These are phyloP conservation scores for Boletellus sp. DNA, from an alignment of 768 basidiomycete species.

Conservation along the genomic window DNA sequence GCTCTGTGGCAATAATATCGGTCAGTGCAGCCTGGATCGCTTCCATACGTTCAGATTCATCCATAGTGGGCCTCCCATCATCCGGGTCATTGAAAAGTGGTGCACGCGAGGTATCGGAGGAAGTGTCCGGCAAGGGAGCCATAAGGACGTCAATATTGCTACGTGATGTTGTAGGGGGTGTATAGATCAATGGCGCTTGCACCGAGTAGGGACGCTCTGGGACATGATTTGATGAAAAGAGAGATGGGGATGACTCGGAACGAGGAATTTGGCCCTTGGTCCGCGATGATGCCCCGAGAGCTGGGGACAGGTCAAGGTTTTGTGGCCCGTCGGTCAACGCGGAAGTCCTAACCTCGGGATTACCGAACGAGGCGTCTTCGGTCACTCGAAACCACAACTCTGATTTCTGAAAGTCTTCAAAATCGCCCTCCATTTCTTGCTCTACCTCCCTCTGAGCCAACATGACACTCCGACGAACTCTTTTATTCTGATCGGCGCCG, in stretches of 20 bases:
- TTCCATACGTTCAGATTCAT: conserved; percentile 84
- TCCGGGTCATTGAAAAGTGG: conserved; percentile 82
- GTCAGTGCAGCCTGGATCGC: conserved; percentile 95
- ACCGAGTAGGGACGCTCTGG: conserved; percentile 12
- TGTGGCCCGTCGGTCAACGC: conserved; percentile 1
- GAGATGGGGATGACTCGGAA: conserved; percentile 37
- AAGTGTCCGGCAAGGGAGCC: conserved; percentile 57
- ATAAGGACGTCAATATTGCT: conserved; percentile 78
- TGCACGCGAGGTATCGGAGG: conserved; percentile 55
- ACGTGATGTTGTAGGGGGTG: conserved; percentile 25
- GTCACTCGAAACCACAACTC: conserved; percentile 92
- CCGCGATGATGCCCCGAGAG: conserved; percentile 3
- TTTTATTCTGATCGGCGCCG: conserved; percentile 40
- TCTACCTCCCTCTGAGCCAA: conserved; percentile 83
- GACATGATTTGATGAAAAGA: conserved; percentile 16
- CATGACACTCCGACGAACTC: conserved; percentile 76
- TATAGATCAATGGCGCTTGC: conserved; percentile 17
- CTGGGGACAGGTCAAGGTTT: conserved; percentile 8
- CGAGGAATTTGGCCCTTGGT: conserved; percentile 22
- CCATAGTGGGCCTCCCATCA: conserved; percentile 47
- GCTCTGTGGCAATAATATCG: conserved; percentile 89
- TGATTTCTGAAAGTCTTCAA: conserved; percentile 81
- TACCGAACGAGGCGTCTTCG: conserved; percentile 53
- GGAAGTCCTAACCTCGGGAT: conserved; percentile 5
- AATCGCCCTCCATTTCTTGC: conserved; percentile 87